These are phyloP conservation scores for Canna indica DNA, from an alignment of 176 grass and related monocot species.

Conservation along the genomic window DNA sequence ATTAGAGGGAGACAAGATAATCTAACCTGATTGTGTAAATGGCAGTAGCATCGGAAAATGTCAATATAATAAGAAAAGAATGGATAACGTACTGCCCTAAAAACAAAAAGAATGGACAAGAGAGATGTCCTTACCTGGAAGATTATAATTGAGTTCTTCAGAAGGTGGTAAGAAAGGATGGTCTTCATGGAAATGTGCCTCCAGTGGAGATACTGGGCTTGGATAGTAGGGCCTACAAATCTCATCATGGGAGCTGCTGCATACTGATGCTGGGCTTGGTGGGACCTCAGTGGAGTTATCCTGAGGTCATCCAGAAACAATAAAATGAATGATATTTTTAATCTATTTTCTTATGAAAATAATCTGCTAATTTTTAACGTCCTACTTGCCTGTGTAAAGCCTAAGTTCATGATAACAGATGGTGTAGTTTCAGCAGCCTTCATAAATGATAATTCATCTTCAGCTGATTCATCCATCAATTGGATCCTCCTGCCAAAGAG, in stretches of 20 bases:
- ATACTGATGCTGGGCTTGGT: conserved; percentile 82
- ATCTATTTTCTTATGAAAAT: conserved; percentile 3
- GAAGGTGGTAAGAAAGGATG: conserved; percentile 28
- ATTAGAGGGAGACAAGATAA: neutral
- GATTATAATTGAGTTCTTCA: conserved; percentile 25
- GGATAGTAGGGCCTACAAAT: conserved; percentile 67
- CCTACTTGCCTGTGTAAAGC: conserved; percentile 53
- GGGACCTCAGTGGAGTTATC: conserved; percentile 97
- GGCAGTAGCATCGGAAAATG: neutral
- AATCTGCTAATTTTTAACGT: neutral
- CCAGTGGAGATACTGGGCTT: conserved; percentile 42
- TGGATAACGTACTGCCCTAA: no score
- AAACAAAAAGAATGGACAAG: conserved; percentile 18
- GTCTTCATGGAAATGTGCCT: conserved; percentile 33
- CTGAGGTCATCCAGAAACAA: conserved; percentile 31
- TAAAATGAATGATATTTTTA: neutral
- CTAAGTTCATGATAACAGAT: conserved; percentile 53
- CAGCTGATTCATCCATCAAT: conserved; percentile 35
- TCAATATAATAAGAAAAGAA: neutral
- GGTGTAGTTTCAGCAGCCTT: conserved; percentile 45
- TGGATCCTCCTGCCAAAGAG: conserved; percentile 76
- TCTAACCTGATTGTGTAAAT: neutral
- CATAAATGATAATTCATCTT: conserved; percentile 49
- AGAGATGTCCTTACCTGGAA: conserved; percentile 31
- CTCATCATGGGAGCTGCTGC: conserved; percentile 72